phyloP scores from a whole-genome alignment of 768 basidiomycete genomes.

The Leccinum incarnatum region DNA sequence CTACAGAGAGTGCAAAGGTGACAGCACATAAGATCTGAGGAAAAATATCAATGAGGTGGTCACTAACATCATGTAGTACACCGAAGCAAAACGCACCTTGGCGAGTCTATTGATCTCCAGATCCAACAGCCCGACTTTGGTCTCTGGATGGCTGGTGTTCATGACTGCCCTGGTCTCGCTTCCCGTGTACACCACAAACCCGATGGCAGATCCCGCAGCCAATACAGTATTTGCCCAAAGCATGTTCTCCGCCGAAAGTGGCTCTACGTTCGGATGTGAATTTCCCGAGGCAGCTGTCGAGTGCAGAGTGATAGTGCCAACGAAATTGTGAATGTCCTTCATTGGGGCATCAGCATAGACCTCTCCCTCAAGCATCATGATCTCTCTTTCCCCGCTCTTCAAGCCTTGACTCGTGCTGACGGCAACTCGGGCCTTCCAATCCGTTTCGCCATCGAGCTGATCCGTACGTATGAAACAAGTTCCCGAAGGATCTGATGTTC shows the following conservation, averaged over 20 bases:
- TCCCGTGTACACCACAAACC: conserved; percentile 93
- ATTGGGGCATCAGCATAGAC: conserved; percentile 94
- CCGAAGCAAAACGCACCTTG: conserved; percentile 55
- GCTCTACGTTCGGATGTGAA: conserved; percentile 61
- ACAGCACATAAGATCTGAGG: conserved; percentile 87
- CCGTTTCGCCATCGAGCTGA: conserved; percentile 97
- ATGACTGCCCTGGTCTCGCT: conserved; percentile 94
- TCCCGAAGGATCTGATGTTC: conserved; percentile 84
- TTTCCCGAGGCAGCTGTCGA: conserved; percentile 29
- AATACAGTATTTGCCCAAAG: conserved; percentile 98
- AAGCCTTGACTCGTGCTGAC: conserved; percentile 37
- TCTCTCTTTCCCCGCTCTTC: conserved; percentile 41
- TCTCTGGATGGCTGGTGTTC: conserved; percentile 97
- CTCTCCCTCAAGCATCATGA: conserved; percentile 74
- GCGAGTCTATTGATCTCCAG: conserved; percentile 93
- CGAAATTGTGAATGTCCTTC: conserved; percentile 95
- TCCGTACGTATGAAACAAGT: conserved; percentile 98
- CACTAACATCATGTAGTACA: not conserved
- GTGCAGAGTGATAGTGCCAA: conserved; percentile 86
- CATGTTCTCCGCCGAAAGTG: conserved; percentile 93
- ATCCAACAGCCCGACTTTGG: conserved; percentile 90
- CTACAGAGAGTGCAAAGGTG: conserved; percentile 87
- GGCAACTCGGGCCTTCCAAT: conserved; percentile 96
- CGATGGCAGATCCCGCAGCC: conserved; percentile 90
- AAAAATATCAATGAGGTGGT: not conserved